Evolutionary conservation across 129 eudicot species (phyloP).

Genomic region (Flaveria trinervia): DNA sequence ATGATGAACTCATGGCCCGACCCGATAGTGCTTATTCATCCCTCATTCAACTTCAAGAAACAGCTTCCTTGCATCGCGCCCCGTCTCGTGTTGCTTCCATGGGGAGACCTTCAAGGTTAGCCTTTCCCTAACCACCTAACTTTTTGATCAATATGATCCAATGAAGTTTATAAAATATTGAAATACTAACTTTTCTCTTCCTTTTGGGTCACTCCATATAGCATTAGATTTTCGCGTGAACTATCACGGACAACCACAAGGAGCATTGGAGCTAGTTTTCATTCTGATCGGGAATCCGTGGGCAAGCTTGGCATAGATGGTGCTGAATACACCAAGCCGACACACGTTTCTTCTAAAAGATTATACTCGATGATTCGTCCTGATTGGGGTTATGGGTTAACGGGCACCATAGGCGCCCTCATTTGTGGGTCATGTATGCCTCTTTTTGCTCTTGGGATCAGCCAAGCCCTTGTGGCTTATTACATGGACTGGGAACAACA

Average conservation of each 20-base stretch:
- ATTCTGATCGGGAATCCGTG: slow-evolving; percentile 77
- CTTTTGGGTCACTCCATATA: slow-evolving; percentile 24
- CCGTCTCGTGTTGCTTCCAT: slow-evolving; percentile 62
- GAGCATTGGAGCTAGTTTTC: slow-evolving; percentile 86
- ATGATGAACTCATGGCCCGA: slow-evolving; percentile 76
- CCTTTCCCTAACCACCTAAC: background rate
- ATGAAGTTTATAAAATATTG: background rate
- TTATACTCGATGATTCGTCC: slow-evolving; percentile 81
- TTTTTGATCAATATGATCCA: background rate
- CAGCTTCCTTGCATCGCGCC: slow-evolving; percentile 55
- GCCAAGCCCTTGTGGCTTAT: slow-evolving; percentile 96
- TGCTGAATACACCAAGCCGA: slow-evolving; percentile 48
- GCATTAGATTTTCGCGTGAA: slow-evolving; percentile 81
- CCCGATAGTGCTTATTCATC: slow-evolving; percentile 79
- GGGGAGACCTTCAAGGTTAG: slow-evolving; percentile 74
- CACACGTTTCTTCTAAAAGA: slow-evolving; percentile 58
- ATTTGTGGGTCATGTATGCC: slow-evolving; percentile 91
- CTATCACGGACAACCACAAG: slow-evolving; percentile 78
- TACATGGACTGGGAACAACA: slow-evolving; percentile 99
- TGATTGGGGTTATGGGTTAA: slow-evolving; percentile 84
- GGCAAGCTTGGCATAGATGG: slow-evolving; percentile 65
- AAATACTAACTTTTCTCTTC: background rate
- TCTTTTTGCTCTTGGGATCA: slow-evolving; percentile 95
- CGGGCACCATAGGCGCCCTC: slow-evolving; percentile 78
- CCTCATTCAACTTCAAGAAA: slow-evolving; percentile 82